These are phyloP conservation scores for Coemansia sp. DNA, from an alignment of 192 early-diverging fungal species.

Conservation along the genomic window DNA sequence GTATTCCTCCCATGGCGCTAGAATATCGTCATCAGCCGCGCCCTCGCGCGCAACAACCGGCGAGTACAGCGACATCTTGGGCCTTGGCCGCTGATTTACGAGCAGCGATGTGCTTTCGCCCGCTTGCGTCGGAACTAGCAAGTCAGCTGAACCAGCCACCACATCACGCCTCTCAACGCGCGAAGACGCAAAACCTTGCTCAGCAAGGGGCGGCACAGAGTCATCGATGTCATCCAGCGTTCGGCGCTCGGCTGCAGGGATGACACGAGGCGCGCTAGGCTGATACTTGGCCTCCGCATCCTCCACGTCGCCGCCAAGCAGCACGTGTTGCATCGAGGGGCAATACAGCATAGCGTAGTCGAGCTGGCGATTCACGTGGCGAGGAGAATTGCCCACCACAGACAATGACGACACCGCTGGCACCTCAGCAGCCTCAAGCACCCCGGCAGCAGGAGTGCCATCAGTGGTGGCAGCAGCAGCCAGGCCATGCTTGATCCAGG, in stretches of 20 bases:
- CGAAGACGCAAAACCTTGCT: background rate
- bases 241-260: background rate
- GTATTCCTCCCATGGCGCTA: constrained; percentile 50
- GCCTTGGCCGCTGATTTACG: constrained; percentile 2
- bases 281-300: background rate
- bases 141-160: background rate
- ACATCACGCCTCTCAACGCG: background rate
- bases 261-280: constrained; percentile 20
- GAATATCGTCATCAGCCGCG: constrained; percentile 3
- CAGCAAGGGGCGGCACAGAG: background rate
- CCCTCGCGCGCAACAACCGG: constrained; percentile 19
- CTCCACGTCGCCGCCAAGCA: constrained; percentile 28
- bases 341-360: constrained; percentile 53
- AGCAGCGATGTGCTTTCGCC: background rate
- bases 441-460: background rate
- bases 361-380: background rate
- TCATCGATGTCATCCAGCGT: constrained; percentile 27
- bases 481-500: constrained; percentile 43
- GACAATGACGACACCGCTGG: constrained; percentile 14
- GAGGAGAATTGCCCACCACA: constrained; percentile 9
- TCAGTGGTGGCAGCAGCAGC: background rate
- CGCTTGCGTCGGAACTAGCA: constrained; percentile 19
- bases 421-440: background rate
- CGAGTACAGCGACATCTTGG: constrained; percentile 50
- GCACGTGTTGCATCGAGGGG: constrained; percentile 48